Evolutionary conservation across 2,329 filamentous ascomycete genomes (phyloP), one percentile per base, ranked within the genome.

Genomic region (Neofusicoccum ribis): DNA sequence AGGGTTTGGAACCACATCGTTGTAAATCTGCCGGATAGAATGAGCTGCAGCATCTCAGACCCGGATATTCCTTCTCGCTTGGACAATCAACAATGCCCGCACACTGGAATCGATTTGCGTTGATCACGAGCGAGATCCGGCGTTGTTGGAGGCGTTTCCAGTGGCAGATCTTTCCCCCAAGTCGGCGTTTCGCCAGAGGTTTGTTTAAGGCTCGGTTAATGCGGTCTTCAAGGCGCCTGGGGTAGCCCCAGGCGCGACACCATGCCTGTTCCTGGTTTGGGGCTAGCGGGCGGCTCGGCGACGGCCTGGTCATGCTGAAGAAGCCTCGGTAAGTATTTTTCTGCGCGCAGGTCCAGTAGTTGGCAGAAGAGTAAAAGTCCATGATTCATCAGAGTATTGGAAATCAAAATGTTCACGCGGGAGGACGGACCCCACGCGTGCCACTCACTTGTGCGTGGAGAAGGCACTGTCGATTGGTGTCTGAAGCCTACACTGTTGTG

Each of bases 311-410:
- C 37, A 7, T 23, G 14, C n/a, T 15, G n/a, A 34, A 58, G 37
- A 34, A 58, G 52, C 52, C 54, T 59, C 54, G 54, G 54, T 31
- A 59, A 59, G 54, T 23, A 36, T 15, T n/a, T 46, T 12, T 12
- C 11, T 36, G 20, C 27, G 27, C 5, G 27, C 27, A 7, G 27
- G 5, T 31, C 27, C 27, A 7, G 27, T 31, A 31, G 27, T 31
- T 31, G 5, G 5, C 27, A 31, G 27, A 31, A 31, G 6, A 31
- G 7, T 31, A 49, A 12, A 27, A 49, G 8, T 49, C 23, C 46
- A 49, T 51, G 49, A 51, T 36, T 23, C 17, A 34, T n/a, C 20
- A 8, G 7, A 9, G 20, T 3, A 27, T 36, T 59, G 41, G 23
- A 36, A 7, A 59, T 17, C 17, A 23, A 34, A n/a, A 59, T 5